phyloP scores from a whole-genome alignment of 2,329 filamentous ascomycete species.

The Didymosphaeria variabile region DNA sequence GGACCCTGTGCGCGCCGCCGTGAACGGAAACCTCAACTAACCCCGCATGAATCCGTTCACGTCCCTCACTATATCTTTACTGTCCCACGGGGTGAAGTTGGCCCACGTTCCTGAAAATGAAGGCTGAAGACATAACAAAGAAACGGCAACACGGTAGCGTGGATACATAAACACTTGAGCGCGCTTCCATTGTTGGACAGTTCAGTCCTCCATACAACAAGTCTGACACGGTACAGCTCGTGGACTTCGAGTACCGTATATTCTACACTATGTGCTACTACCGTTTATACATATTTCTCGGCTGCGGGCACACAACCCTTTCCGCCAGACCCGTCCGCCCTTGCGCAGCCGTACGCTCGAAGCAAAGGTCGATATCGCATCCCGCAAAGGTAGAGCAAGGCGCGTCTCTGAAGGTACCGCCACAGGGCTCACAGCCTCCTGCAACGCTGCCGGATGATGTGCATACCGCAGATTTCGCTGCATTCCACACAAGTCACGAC shows the following conservation, averaged over 20 bases:
- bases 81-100: background rate
- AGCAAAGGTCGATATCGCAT: background rate
- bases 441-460: background rate
- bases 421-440: background rate
- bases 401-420: background rate
- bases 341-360: constrained; percentile 39
- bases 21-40: background rate
- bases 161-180: background rate
- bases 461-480: background rate
- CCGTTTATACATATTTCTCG: constrained; percentile 52
- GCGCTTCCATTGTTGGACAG: background rate
- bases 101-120: background rate
- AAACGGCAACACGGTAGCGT: background rate
- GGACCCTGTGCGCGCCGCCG: background rate
- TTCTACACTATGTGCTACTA: constrained; percentile 53
- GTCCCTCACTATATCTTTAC: background rate
- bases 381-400: background rate
- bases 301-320: constrained; percentile 53
- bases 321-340: constrained; percentile 43
- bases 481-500: background rate
- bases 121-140: constrained; percentile 3
- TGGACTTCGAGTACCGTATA: background rate
- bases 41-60: background rate
- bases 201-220: background rate
- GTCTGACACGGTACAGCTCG: background rate